These are phyloP conservation scores for Claviceps cyperi DNA, from an alignment of 2,329 filamentous ascomycete genomes.

Conservation along the genomic window DNA sequence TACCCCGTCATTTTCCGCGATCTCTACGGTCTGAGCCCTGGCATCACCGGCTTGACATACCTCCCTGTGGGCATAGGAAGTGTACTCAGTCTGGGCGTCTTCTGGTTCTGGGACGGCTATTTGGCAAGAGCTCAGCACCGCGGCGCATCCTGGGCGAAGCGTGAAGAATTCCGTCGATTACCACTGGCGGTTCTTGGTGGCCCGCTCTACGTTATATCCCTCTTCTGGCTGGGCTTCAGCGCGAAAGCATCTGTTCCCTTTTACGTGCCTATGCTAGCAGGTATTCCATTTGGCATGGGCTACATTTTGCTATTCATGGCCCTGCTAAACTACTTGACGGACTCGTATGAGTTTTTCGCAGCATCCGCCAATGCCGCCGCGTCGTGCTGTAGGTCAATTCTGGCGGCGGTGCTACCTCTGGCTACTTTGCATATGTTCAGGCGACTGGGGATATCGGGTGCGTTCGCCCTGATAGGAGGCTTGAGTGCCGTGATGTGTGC, in stretches of 20 bases:
- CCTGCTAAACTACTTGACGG: conserved; percentile 50
- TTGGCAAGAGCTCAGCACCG: conserved; percentile 36
- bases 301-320: conserved; percentile 51
- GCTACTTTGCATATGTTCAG: conserved; percentile 36
- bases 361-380: conserved; percentile 67
- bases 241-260: conserved; percentile 33
- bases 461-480: conserved; percentile 35
- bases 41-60: conserved; percentile 52
- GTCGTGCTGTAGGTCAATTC: conserved; percentile 88
- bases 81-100: conserved; percentile 41
- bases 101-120: conserved; percentile 51
- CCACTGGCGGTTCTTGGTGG: conserved; percentile 62
- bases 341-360: conserved; percentile 51
- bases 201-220: conserved; percentile 41
- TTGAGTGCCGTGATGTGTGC: conserved; percentile 34
- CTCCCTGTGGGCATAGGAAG: conserved; percentile 53
- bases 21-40: conserved; percentile 48
- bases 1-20: conserved; percentile 55
- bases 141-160: conserved; percentile 40
- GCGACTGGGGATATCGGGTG: conserved; percentile 31
- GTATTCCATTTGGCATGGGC: conserved; percentile 46
- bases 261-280: conserved; percentile 43
- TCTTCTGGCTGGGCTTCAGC: conserved; percentile 52
- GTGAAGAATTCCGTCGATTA: conserved; percentile 54
- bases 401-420: conserved; percentile 57